Conservation (phyloP, 225 moss, liverwort and hornwort species). For the Bryum argenteum region DNA sequence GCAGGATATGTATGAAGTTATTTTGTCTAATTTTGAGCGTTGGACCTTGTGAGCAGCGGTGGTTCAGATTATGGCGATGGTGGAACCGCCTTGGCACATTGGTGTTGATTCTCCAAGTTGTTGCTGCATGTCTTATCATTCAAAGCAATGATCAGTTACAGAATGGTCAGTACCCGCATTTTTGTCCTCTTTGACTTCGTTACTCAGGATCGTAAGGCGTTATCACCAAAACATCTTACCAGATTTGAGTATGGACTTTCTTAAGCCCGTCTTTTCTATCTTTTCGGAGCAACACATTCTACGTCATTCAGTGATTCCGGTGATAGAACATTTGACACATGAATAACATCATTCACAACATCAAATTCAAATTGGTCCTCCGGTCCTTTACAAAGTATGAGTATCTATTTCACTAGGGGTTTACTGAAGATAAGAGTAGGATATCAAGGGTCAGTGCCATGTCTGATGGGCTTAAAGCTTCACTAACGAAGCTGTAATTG, state of each 20-base stretch:
- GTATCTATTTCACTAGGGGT: not conserved
- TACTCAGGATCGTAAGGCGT: not conserved
- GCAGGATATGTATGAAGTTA: conserved; percentile 3
- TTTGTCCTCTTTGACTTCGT: not conserved
- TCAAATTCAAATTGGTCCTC: not conserved
- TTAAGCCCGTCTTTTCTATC: no score
- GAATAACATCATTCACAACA: not conserved
- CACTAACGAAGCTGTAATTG: not conserved
- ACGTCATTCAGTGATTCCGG: not conserved
- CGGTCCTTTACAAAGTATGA: not conserved
- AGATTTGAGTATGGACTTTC: not conserved
- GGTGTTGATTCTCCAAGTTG: conserved; percentile 61
- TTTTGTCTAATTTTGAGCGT: conserved; percentile 26
- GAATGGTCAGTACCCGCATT: conserved; percentile 23
- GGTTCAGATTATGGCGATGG: conserved; percentile 89
- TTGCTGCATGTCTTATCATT: conserved; percentile 43
- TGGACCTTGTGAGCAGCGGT: conserved; percentile 54
- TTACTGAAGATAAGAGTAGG: not conserved
- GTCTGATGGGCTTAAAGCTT: not conserved
- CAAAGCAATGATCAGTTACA: conserved; percentile 25
- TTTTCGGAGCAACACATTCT: not conserved
- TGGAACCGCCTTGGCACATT: conserved; percentile 79
- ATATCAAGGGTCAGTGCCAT: not conserved
- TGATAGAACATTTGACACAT: not conserved
- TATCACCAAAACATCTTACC: not conserved